These are phyloP conservation scores for Chloranthus sessilifolius DNA, from an alignment of 164 flowering plant genomes.

Conservation along the genomic window DNA sequence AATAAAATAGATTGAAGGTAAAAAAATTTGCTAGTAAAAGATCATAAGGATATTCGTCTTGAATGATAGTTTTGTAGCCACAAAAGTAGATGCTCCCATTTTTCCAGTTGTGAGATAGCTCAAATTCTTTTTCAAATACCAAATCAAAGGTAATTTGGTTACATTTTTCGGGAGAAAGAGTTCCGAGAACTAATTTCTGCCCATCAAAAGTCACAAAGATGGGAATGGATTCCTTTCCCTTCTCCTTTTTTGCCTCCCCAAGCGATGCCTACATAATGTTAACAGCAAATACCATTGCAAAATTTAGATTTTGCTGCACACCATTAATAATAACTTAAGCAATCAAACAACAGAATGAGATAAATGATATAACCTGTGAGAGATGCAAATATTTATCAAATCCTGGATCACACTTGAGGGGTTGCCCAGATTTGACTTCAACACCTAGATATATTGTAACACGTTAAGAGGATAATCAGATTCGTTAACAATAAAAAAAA, in stretches of 20 bases:
- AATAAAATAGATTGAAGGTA: background rate
- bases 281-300: background rate
- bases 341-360: background rate
- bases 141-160: slow-evolving; percentile 55
- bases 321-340: background rate
- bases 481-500: background rate
- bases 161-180: slow-evolving; percentile 39
- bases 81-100: slow-evolving; percentile 61
- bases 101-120: slow-evolving; percentile 79
- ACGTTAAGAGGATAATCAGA: background rate
- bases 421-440: slow-evolving; percentile 63
- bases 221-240: slow-evolving; percentile 31
- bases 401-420: slow-evolving; percentile 29
- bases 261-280: slow-evolving; percentile 44
- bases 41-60: slow-evolving; percentile 40
- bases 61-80: slow-evolving; percentile 37
- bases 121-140: slow-evolving; percentile 72
- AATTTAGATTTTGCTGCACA: too few relatives aligned
- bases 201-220: slow-evolving; percentile 39
- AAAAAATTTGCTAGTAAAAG: background rate
- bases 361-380: slow-evolving; percentile 49
- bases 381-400: slow-evolving; percentile 34
- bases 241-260: slow-evolving; percentile 61
- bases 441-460: slow-evolving; percentile 31
- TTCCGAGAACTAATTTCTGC: slow-evolving; percentile 54